Evolutionary conservation across 441 rosid species (phyloP).

Genomic region (Euphorbia schlechtendalii): DNA sequence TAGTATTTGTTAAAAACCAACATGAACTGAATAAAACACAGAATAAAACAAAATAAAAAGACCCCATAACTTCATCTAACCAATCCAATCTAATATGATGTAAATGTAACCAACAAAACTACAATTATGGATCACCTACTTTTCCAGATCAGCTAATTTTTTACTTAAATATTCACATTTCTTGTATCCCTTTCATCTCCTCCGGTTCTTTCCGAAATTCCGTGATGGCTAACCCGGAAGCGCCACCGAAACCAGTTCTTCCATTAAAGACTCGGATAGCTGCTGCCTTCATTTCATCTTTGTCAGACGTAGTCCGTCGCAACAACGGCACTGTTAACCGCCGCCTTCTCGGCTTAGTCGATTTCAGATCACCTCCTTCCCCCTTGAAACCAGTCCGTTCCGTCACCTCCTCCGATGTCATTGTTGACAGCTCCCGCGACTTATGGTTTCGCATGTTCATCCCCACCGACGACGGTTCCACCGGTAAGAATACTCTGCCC

Average conservation of each 20-base stretch:
- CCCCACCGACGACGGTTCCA: constrained; percentile 24
- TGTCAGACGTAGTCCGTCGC: constrained; percentile 36
- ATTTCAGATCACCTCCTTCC: constrained; percentile 40
- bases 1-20: no score
- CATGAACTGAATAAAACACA: no score
- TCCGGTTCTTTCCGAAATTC: no score
- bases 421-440: constrained; percentile 47
- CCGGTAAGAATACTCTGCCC: constrained; percentile 30
- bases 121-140: no score
- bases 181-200: no score
- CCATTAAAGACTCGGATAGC: constrained; percentile 56
- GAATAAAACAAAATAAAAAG: no score
- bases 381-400: constrained; percentile 33
- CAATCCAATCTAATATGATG: no score
- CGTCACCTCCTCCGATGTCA: constrained; percentile 52
- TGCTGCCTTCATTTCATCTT: constrained; percentile 25
- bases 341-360: constrained; percentile 41
- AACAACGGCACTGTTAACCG: constrained; percentile 58
- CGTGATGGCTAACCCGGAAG: not conserved
- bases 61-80: no score
- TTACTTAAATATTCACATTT: no score
- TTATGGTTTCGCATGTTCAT: constrained; percentile 72
- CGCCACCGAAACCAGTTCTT: constrained; percentile 11
- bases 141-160: no score
- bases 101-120: no score